Conservation (phyloP, 192 early-diverging fungal species). For the Gonapodya prolifera region DNA sequence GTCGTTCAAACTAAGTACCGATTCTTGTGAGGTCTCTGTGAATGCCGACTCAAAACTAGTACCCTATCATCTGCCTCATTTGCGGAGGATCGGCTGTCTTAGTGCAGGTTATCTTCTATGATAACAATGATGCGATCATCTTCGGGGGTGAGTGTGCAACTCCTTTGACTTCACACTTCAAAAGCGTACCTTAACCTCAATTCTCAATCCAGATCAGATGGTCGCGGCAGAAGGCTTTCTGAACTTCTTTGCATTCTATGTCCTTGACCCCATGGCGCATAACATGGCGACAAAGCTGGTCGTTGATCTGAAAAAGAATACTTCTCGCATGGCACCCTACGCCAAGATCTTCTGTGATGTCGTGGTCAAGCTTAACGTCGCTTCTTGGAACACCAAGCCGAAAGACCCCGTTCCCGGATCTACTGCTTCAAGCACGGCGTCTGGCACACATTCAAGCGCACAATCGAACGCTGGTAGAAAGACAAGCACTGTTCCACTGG, state of each 20-base stretch:
- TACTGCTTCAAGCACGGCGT: not conserved
- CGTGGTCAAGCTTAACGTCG: not conserved
- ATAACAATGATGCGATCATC: not conserved
- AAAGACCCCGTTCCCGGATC: not conserved
- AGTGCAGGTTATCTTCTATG: not conserved
- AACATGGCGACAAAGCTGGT: not conserved
- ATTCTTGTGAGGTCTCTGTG: not conserved
- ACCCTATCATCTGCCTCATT: not conserved
- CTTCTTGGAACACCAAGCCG: not conserved
- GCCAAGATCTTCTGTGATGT: not conserved
- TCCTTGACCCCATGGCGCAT: not conserved
- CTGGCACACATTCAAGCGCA: not conserved
- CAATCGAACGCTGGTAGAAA: not conserved
- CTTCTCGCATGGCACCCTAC: not conserved
- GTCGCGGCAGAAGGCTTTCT: not conserved
- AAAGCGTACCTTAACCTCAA: not conserved
- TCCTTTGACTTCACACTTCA: not conserved
- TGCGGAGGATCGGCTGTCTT: not conserved
- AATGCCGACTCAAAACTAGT: not conserved
- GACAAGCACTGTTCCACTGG: not conserved
- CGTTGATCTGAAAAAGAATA: not conserved
- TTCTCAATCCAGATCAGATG: not conserved
- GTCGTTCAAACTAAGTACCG: not conserved
- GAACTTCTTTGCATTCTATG: not conserved
- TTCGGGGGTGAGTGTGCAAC: not conserved